Evolutionary conservation across 139 green algal species (phyloP).

Genomic region (Diplosphaera chodatii): DNA sequence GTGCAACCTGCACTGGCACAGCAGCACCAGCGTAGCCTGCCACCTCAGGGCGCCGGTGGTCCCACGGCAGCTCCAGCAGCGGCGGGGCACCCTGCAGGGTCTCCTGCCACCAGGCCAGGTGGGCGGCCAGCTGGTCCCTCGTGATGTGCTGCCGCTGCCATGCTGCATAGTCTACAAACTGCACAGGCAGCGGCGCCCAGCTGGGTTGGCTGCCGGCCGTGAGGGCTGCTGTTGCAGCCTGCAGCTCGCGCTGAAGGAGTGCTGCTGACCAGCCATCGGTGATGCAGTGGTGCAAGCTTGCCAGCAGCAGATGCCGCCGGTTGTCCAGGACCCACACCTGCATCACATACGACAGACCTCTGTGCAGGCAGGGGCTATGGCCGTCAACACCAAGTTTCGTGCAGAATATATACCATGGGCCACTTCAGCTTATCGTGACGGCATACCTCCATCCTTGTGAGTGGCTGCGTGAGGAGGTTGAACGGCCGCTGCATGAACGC

Average conservation of each 20-base stretch:
- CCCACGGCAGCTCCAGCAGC: background rate
- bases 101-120: background rate
- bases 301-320: background rate
- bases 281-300: slow-evolving; percentile 4
- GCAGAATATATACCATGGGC: no score
- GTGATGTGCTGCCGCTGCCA: slow-evolving; percentile 5
- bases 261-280: slow-evolving; percentile 3
- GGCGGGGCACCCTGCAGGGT: background rate
- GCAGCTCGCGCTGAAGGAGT: background rate
- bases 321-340: background rate
- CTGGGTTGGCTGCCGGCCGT: background rate
- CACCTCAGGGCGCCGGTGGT: background rate
- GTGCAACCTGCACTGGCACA: background rate
- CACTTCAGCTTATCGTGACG: no score
- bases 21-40: background rate
- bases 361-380: no score
- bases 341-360: no score
- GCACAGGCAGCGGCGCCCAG: slow-evolving; percentile 4
- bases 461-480: background rate
- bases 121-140: background rate
- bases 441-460: background rate
- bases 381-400: no score
- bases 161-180: slow-evolving; percentile 1
- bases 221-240: background rate
- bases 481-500: background rate